These are phyloP conservation scores for Colletotrichum magnum DNA, from an alignment of 2,329 filamentous ascomycete genomes.

Conservation along the genomic window DNA sequence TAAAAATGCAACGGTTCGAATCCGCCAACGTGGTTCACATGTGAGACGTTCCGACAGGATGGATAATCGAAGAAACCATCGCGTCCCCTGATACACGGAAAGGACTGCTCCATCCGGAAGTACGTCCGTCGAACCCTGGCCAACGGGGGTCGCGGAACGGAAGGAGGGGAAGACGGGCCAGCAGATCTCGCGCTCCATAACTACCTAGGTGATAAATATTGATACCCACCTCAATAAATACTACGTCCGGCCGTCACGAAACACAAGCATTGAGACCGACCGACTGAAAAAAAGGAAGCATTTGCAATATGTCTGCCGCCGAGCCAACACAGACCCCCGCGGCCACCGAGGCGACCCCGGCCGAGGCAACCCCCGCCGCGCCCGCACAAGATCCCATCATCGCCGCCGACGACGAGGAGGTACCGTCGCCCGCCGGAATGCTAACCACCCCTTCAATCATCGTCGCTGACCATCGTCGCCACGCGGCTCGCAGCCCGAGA, in stretches of 20 bases:
- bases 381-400: background rate
- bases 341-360: no score
- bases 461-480: background rate
- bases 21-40: background rate
- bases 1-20: background rate
- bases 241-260: no score
- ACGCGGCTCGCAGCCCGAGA: background rate
- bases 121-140: background rate
- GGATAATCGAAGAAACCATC: background rate
- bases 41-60: background rate
- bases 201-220: no score
- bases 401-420: slow-evolving; percentile 3
- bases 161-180: no score
- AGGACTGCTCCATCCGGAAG: background rate
- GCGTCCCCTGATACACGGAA: background rate
- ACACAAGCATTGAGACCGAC: no score
- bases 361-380: background rate
- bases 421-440: background rate
- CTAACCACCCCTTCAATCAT: background rate
- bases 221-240: no score
- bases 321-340: background rate
- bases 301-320: background rate
- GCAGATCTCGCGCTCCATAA: no score
- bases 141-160: no score
- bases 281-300: no score